A percentile compares a stretch with the other conserved stretches of the same genome.
Conservation (phyloP, 164 flowering plant genomes). For the Stephania japonica region DNA sequence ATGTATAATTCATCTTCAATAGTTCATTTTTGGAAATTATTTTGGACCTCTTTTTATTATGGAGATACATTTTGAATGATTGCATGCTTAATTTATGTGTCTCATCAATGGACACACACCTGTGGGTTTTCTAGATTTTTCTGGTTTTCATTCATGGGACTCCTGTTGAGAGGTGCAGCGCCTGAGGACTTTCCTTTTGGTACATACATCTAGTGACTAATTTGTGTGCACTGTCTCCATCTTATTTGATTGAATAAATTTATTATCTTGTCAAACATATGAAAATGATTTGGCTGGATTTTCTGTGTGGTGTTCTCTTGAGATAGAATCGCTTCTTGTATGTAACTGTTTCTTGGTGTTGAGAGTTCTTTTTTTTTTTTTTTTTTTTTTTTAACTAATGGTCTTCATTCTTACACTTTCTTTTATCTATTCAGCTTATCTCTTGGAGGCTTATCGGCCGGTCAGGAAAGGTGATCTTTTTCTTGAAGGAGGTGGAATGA, state of each 20-base stretch:
- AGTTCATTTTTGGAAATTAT: too few relatives aligned
- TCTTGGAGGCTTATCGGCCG: slow-evolving; percentile 76
- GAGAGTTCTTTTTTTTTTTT: not conserved
- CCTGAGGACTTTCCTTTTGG: not conserved
- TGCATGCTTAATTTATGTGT: not conserved
- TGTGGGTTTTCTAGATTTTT: not conserved
- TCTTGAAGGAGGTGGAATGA: slow-evolving; percentile 80
- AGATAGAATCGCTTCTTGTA: too few relatives aligned
- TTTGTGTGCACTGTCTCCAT: too few relatives aligned
- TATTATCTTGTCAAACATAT: too few relatives aligned
- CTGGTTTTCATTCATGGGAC: not conserved
- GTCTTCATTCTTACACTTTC: not conserved
- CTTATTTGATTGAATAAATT: too few relatives aligned
- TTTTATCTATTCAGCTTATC: slow-evolving; percentile 51
- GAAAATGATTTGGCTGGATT: too few relatives aligned
- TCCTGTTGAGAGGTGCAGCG: not conserved
- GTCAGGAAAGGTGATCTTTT: slow-evolving; percentile 76
- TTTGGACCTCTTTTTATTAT: not conserved
- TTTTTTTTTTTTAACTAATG: not conserved
- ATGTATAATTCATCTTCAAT: too few relatives aligned
- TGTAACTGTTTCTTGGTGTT: not conserved
- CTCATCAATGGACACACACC: not conserved
- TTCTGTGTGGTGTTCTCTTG: too few relatives aligned
- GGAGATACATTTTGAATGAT: not conserved
- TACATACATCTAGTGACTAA: not conserved